phyloP scores from a whole-genome alignment of 371 early-diverging fungal species.

The Actinomortierella wolfii region DNA sequence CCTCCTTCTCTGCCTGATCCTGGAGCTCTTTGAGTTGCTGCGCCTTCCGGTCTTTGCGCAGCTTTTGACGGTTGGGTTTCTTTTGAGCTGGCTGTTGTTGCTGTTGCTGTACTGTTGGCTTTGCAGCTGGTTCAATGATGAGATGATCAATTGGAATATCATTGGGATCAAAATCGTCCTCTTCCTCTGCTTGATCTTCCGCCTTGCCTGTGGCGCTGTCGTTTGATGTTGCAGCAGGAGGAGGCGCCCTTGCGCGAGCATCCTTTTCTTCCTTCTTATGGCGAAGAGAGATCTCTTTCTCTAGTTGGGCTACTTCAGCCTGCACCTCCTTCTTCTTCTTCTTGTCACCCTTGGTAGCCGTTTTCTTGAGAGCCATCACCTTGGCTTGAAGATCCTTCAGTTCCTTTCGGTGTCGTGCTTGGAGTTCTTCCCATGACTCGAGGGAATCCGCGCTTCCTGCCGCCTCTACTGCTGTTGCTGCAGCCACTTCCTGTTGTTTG shows the following conservation, averaged over 20 bases:
- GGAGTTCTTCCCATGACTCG: conserved; percentile 60
- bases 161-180: conserved; percentile 29
- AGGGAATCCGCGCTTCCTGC: neutral
- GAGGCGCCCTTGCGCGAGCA: conserved; percentile 5
- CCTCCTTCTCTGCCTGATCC: conserved; percentile 81
- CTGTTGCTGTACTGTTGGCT: conserved; percentile 1
- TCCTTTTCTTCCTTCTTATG: conserved; percentile 72
- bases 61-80: conserved; percentile 71
- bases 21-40: conserved; percentile 79
- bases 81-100: conserved; percentile 29
- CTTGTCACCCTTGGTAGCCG: conserved; percentile 80
- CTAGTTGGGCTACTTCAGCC: conserved; percentile 72
- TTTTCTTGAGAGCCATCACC: conserved; percentile 76
- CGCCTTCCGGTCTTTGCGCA: conserved; percentile 72
- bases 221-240: conserved; percentile 4
- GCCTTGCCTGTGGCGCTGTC: neutral
- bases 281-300: conserved; percentile 61
- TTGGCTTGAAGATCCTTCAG: conserved; percentile 71
- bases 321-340: conserved; percentile 85
- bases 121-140: conserved; percentile 43
- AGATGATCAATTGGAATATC: conserved; percentile 48
- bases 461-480: neutral
- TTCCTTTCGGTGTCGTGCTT: conserved; percentile 79
- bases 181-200: conserved; percentile 12
- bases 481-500: neutral